Base-by-base conservation (phyloP, 345 rosid genomes). In the Microthlaspi erraticum region DNA sequence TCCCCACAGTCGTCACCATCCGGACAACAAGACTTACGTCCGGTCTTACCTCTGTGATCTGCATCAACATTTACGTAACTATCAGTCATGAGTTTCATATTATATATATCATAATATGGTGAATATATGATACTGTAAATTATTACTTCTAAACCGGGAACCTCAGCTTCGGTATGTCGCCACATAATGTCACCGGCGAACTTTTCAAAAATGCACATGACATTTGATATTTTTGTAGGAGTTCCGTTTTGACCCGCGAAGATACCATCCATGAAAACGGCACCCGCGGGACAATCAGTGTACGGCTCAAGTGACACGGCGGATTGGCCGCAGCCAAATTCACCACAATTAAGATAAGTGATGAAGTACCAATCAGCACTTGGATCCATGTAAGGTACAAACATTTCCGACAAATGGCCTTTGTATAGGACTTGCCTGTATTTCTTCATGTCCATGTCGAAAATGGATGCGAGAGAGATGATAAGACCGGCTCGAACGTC, bases 301-400 rank as follows among this genome's bases (percentile, higher is more conserved):
- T 66, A 55, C 3, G 85, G 89, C 7, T 72, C 70, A 41, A 87
- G 75, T 10, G 92, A 56, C 4, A 72, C 85, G 1, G 92, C 79
- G 0, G 36, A 23, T 49, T 39, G 68, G 6, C 92, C 89, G 3
- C 83, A 75, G 2, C 92, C 86, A 7, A 66, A 85, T 18, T 85
- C 89, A 0, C 89, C 87, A 23, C 60, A 48, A 45, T 85, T 86
- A 37, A 81, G 79, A 37, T 74, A 81, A 0, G 82, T 75, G n/a
- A 32, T 60, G 61, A 31, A 75, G 54, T 83, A 87, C 80, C 85
- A 83, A 38, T 66, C 89, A 1, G 77, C 76, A 1, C 34, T 81
- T 5, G 87, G 83, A 4, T 83, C 87, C 70, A 76, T 74, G 65
- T 87, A 87, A 0, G 91, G 88, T 16, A 87, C 65, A 55, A 83